Conservation (phyloP, 192 early-diverging fungal species). For the Obelidium mucronatum region DNA sequence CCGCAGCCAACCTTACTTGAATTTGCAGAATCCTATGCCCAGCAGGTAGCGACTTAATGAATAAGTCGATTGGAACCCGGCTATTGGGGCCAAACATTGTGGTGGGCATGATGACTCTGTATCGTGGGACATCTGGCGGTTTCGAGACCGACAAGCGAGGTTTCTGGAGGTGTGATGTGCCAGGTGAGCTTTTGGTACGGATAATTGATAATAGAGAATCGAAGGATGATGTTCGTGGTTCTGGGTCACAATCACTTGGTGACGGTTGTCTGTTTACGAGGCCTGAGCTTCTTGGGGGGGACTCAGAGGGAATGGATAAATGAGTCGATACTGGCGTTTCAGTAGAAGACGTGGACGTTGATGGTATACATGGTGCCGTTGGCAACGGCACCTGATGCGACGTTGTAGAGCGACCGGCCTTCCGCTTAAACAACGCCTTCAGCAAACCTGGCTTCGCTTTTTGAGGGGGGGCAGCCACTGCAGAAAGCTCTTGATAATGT, state of each 20-base stretch:
- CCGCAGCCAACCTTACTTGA: neutral
- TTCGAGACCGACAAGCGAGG: neutral
- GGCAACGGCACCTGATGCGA: too few species aligned
- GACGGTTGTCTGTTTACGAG: neutral
- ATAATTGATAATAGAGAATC: neutral
- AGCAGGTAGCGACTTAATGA: conserved; percentile 2
- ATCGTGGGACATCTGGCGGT: conserved; percentile 18
- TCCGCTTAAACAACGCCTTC: too few species aligned
- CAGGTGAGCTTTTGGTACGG: neutral
- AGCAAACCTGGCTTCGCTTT: too few species aligned
- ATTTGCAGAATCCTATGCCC: conserved; percentile 4
- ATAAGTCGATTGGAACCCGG: conserved; percentile 27
- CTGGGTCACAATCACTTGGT: too few species aligned
- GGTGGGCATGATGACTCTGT: conserved; percentile 20
- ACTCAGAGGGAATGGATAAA: too few species aligned
- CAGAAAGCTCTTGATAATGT: too few species aligned
- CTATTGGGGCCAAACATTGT: conserved; percentile 27
- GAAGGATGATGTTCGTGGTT: neutral
- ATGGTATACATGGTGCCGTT: too few species aligned
- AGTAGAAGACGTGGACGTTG: too few species aligned
- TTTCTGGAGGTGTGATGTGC: neutral
- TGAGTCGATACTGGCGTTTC: too few species aligned
- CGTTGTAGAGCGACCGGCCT: too few species aligned
- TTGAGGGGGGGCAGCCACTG: too few species aligned
- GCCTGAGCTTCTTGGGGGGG: too few species aligned